Conservation (phyloP, 306 rosid species). For the Trifolium fragiferum region DNA sequence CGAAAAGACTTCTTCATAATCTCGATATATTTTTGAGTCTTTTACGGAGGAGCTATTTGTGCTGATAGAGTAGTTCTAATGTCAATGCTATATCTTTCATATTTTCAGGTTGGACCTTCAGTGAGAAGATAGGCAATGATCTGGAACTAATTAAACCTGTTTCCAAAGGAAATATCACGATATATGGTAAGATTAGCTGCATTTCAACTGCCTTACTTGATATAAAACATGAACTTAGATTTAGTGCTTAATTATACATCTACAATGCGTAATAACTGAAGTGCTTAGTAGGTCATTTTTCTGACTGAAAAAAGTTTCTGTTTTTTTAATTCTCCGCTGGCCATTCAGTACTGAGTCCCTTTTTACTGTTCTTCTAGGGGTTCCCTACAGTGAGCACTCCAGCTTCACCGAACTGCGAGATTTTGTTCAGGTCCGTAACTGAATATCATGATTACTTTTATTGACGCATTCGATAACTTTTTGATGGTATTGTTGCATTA, state of each 20-base stretch:
- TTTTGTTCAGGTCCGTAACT: slow-evolving; percentile 57
- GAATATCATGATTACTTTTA: slow-evolving; percentile 10
- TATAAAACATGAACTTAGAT: slow-evolving; percentile 30
- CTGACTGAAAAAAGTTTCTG: background rate
- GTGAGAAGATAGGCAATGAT: slow-evolving; percentile 52
- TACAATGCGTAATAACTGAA: slow-evolving; percentile 4
- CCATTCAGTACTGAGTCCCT: no score
- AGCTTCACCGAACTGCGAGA: slow-evolving; percentile 61
- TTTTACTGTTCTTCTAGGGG: slow-evolving; percentile 50
- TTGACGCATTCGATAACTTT: slow-evolving; percentile 8
- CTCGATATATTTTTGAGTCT: background rate
- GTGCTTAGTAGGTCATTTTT: slow-evolving; percentile 34
- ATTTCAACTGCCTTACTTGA: slow-evolving; percentile 33
- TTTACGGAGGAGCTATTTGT: slow-evolving; percentile 11
- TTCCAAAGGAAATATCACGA: slow-evolving; percentile 55
- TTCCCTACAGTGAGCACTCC: slow-evolving; percentile 72
- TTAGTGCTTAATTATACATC: slow-evolving; percentile 15
- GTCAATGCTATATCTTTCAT: background rate
- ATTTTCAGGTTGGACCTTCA: slow-evolving; percentile 62
- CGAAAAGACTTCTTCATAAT: slow-evolving; percentile 16
- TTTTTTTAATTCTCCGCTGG: no score
- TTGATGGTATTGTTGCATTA: slow-evolving; percentile 12
- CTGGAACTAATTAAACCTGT: slow-evolving; percentile 57
- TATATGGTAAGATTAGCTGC: slow-evolving; percentile 54
- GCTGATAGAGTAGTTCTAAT: slow-evolving; percentile 4